Evolutionary conservation across 495 filamentous ascomycete species (phyloP).

Genomic region (Daldinia bambusicola): DNA sequence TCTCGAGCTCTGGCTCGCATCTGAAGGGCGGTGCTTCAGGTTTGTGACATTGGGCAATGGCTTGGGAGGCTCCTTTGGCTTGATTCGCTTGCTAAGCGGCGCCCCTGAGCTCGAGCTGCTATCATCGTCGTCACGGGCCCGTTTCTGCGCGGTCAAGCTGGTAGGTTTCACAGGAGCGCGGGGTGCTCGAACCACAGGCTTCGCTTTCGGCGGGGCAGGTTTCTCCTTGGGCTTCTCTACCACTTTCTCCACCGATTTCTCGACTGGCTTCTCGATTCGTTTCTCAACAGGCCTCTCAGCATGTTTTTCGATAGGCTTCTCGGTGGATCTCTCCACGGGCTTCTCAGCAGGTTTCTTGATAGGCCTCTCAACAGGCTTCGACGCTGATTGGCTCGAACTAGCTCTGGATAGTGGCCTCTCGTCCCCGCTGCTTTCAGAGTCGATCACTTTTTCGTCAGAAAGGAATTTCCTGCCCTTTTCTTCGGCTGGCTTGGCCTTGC

Average conservation of each 20-base stretch:
- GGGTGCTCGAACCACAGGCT: conserved; percentile 43
- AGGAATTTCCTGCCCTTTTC: conserved; percentile 47
- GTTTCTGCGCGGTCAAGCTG: conserved; percentile 51
- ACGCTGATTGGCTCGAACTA: conserved; percentile 35
- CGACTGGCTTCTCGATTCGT: conserved; percentile 26
- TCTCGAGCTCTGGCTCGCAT: conserved; percentile 59
- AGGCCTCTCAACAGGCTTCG: conserved; percentile 51
- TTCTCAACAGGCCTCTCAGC: conserved; percentile 34
- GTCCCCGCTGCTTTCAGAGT: conserved; percentile 78
- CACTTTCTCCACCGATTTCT: conserved; percentile 45
- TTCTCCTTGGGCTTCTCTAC: conserved; percentile 50
- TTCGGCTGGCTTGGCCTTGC: conserved; percentile 51
- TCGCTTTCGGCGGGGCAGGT: conserved; percentile 43
- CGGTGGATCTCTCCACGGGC: conserved; percentile 47
- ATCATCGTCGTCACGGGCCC: conserved; percentile 58
- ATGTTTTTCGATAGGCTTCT: conserved; percentile 47
- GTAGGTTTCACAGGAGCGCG: conserved; percentile 45
- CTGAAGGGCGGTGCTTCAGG: conserved; percentile 55
- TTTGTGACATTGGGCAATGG: conserved; percentile 31
- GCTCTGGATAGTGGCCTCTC: conserved; percentile 51
- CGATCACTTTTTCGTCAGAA: conserved; percentile 80
- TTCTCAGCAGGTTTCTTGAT: conserved; percentile 44
- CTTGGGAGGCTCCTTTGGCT: conserved; percentile 50
- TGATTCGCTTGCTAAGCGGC: conserved; percentile 62
- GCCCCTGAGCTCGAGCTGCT: conserved; percentile 63